Evolutionary conservation across 2,329 filamentous ascomycete species (phyloP), one percentile per base, ranked within the genome.

Genomic region (Alternaria hordeiaustralica): DNA sequence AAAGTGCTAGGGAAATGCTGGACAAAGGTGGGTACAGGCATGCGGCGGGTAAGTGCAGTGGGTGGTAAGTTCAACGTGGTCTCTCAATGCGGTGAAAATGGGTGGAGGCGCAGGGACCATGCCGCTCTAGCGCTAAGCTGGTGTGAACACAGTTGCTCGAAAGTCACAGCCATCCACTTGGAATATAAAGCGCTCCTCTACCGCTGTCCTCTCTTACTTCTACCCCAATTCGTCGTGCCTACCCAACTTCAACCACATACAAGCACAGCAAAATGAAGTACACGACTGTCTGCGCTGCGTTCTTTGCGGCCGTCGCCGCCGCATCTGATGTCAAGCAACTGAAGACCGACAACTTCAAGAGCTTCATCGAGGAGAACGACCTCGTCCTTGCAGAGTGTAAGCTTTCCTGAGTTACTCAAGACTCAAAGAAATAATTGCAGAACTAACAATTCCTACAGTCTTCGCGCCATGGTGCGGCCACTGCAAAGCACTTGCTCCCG

Each of bases 391-490:
- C 94, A 75, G 94, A 99, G 85, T 99, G 92, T 95, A 86, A 84
- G 91, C 53, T 11, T n/a, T 18, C n/a, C 49, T 55, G 30, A 63
- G 15, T 21, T 20, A 15, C n/a, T 36, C 25, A 53, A 12, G 12
- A 15, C 57, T 26, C 36, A 6, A 8, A 15, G 1, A 25, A 23
- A 36, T 43, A 13, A 63, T 58, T 65, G n/a, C 50, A 45, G 18
- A 54, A 62, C 82, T 87, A 77, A 87, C 78, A 65, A 50, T 44
- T 43, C 5, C 58, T 26, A 47, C 59, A 93, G 91, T 97, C 89
- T 97, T 93, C 82, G 95, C 95, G 72, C 94, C 95, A 74, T 97
- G 95, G 94, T 97, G 92, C 74, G 95, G 94, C 71, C 95, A 98
- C 88, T 98, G 95, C 92, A 98, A 99, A 87, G 95, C 95, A 65